phyloP scores from a whole-genome alignment of 495 filamentous ascomycete species.

The Schizothecium vesticola region DNA sequence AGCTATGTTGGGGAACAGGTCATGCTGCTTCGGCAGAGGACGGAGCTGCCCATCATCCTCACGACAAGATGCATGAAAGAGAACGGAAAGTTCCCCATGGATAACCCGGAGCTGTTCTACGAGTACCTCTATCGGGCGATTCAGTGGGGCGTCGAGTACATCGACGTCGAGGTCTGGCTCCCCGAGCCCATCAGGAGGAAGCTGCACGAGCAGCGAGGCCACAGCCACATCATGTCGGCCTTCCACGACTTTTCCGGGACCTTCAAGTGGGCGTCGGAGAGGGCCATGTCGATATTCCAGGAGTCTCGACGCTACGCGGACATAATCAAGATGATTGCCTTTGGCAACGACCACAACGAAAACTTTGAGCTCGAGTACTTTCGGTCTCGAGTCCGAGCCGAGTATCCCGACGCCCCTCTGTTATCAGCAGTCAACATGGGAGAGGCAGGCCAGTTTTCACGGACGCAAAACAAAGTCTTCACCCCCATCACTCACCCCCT shows the following conservation, averaged over 20 bases:
- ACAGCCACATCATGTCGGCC: constrained; percentile 76
- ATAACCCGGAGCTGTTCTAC: constrained; percentile 66
- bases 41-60: constrained; percentile 80
- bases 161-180: constrained; percentile 81
- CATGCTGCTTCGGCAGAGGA: constrained; percentile 74
- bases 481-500: constrained; percentile 82
- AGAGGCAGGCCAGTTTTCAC: constrained; percentile 72
- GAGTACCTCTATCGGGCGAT: constrained; percentile 72
- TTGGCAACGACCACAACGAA: constrained; percentile 69
- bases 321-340: constrained; percentile 83
- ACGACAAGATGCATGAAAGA: constrained; percentile 74
- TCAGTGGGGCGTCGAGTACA: constrained; percentile 82
- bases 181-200: constrained; percentile 64
- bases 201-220: constrained; percentile 64
- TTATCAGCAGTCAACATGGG: constrained; percentile 86
- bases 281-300: constrained; percentile 62
- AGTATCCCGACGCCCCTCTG: constrained; percentile 58
- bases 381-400: constrained; percentile 63
- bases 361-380: constrained; percentile 88
- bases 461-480: constrained; percentile 75
- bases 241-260: constrained; percentile 81
- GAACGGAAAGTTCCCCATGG: constrained; percentile 79
- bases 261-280: constrained; percentile 72
- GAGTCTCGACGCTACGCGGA: constrained; percentile 69
- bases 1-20: constrained; percentile 81